Base-by-base conservation (phyloP, 2,329 filamentous ascomycete species). In the Pseudogymnoascus sp. region DNA sequence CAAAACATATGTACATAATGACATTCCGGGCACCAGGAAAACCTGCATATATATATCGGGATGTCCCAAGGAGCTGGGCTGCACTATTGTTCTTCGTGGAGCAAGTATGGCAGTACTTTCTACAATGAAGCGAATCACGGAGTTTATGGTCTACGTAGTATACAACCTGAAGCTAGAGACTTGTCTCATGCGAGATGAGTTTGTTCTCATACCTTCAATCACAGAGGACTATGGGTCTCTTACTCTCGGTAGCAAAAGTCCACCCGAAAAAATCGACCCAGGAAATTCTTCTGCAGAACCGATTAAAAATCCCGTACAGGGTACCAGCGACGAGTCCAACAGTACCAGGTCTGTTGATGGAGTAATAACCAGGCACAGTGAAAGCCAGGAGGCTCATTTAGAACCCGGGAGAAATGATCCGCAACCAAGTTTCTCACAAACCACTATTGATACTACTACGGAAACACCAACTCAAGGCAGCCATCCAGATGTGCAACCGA, bases 111-210 rank as follows among this genome's bases (percentile, higher is more conserved):
- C 83, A 57, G 79, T 85, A 0, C 80, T 99, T 15, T 79, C 85
- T 1, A 89, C 86, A 67, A 85, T 99, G 73, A 99, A 99, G 75
- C 84, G 86, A 59, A 94, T 99, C 66, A 94, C 93, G 9, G 94
- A 99, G 71, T 97, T 99, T 71, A 97, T 99, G 93, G 89, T 95
- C 37, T 99, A 97, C 68, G 95, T 99, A 18, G 92, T 97, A 11
- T 99, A 99, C 75, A 99, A 97, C 68, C 80, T 99, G 60, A 96
- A 96, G 71, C 81, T 99, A 12, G 94, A 99, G 75, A 96, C 94
- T 1, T 96, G 90, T 67, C 78, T 99, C 50, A 90, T 99, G 82
- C 84, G 90, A 59, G 94, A 99, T 72, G 92, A 96, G 68, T 96
- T 91, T 67, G 88, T 96, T 14, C 84, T 92, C 64, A 87, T 95